Evolutionary conservation across 2,329 filamentous ascomycete species (phyloP).

Genomic region (Setomelanomma holmii): DNA sequence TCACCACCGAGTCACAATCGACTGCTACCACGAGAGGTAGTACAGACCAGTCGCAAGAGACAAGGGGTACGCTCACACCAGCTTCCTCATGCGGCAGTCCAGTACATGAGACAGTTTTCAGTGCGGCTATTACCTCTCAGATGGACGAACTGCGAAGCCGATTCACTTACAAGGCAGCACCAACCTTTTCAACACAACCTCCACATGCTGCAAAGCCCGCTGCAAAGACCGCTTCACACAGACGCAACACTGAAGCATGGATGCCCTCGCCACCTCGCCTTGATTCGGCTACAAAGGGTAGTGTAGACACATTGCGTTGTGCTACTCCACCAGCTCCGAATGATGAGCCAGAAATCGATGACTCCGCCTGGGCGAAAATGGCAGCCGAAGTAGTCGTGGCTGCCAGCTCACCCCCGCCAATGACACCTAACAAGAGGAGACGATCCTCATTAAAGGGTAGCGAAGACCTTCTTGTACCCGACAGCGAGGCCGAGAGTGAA

Average conservation of each 20-base stretch:
- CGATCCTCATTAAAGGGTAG: slow-evolving; percentile 49
- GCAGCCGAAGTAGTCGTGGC: slow-evolving; percentile 44
- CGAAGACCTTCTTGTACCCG: slow-evolving; percentile 56
- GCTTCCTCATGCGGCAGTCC: slow-evolving; percentile 40
- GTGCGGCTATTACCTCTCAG: slow-evolving; percentile 34
- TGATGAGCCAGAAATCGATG: slow-evolving; percentile 21
- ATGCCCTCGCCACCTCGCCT: slow-evolving; percentile 13
- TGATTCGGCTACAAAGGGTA: slow-evolving; percentile 3
- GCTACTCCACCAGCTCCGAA: slow-evolving; percentile 11
- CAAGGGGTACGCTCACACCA: slow-evolving; percentile 36
- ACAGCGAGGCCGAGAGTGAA: slow-evolving; percentile 52
- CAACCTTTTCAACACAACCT: no score
- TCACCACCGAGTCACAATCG: slow-evolving; percentile 36
- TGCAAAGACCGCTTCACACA: slow-evolving; percentile 11
- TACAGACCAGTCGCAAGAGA: slow-evolving; percentile 34
- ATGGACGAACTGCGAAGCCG: slow-evolving; percentile 39
- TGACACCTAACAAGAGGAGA: slow-evolving; percentile 26
- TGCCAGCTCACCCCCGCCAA: slow-evolving; percentile 33
- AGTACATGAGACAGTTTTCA: slow-evolving; percentile 34
- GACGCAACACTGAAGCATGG: slow-evolving; percentile 12
- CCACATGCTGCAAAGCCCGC: slow-evolving; percentile 2
- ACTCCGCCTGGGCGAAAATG: slow-evolving; percentile 34
- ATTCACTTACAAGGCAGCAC: slow-evolving; percentile 34
- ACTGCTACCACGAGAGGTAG: slow-evolving; percentile 32
- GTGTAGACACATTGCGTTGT: slow-evolving; percentile 7